Base-by-base conservation (phyloP, 1,284 basidiomycete species). In the Hypsizygus ulmarius region DNA sequence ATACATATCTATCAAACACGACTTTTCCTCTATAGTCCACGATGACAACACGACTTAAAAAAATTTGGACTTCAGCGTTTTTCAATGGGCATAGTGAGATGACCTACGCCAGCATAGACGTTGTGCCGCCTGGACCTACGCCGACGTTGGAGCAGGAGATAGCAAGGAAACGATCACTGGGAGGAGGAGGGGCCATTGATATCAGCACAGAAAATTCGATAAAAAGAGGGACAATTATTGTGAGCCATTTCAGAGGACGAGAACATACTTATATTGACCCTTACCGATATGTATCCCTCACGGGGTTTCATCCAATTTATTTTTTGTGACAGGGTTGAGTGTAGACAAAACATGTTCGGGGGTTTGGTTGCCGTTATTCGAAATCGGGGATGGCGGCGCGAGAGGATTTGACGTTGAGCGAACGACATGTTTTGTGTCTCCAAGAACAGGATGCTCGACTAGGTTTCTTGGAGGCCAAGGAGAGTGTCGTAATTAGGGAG, bases 71-170 rank as follows among this genome's bases (percentile, higher is more conserved):
- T 42, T 29, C 21, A 25, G 27, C 12, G 45, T 36, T 7, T 49
- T 33, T 32, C 11, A 44, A 28, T 36, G 29, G 45, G 21, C 44
- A 53, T 21, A 47, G 38, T 37, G 39, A 39, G 41, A 38, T 43
- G 12, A 72, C 80, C 52, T 67, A 89, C 87, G 85, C 87, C 29
- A 89, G 71, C 82, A 89, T 85, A 25, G 79, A 77, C 1, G 87
- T 89, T 16, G 82, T 84, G 6, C 86, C 86, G 3, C 86, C 84
- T 21, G 82, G 81, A 30, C 84, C 84, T 36, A 84, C 82, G n/a
- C 84, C 84, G n/a, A 87, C 80, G 52, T 79, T 79, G 36, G 73
- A 71, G 60, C 79, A 82, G 14, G 80, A 76, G 35, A 86, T 63
- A 8, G 79, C 71, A 33, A 82, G 62, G 53, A 78, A 71, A 45